Evolutionary conservation across 169 alveolate genomes (phyloP).

Genomic region (Eimeria tenella): DNA sequence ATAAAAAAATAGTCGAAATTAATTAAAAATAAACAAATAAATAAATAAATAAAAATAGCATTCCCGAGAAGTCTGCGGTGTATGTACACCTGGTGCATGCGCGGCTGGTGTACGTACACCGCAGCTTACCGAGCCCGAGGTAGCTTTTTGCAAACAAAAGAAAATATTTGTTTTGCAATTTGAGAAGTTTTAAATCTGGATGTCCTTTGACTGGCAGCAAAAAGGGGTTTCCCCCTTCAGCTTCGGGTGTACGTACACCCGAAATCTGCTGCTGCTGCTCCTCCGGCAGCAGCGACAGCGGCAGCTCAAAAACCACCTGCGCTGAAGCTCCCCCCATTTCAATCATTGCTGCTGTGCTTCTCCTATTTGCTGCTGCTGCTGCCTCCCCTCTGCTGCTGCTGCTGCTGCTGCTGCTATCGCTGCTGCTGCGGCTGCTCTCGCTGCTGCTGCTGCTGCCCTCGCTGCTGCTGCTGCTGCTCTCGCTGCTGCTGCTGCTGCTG

Average conservation of each 20-base stretch:
- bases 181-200: background rate
- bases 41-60: too few species aligned
- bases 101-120: background rate
- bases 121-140: slow-evolving; percentile 42
- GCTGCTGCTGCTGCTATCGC: background rate
- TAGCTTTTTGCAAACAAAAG: slow-evolving; percentile 47
- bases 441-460: too few species aligned
- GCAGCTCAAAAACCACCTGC: slow-evolving; percentile 67
- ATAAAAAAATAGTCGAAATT: too few species aligned
- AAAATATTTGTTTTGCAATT: background rate
- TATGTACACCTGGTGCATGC: too few species aligned
- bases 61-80: too few species aligned
- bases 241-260: background rate
- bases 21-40: too few species aligned
- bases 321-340: slow-evolving; percentile 79
- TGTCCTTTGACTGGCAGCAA: background rate
- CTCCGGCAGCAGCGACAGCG: background rate
- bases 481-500: background rate
- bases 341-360: slow-evolving; percentile 6
- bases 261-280: background rate
- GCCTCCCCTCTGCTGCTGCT: background rate
- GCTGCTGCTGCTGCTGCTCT: background rate
- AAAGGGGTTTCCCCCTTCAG: background rate
- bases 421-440: background rate
- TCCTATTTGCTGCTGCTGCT: background rate